Evolutionary conservation across 2,329 filamentous ascomycete genomes (phyloP), one percentile per base, ranked within the genome.

Genomic region (Cryphonectria japonica): DNA sequence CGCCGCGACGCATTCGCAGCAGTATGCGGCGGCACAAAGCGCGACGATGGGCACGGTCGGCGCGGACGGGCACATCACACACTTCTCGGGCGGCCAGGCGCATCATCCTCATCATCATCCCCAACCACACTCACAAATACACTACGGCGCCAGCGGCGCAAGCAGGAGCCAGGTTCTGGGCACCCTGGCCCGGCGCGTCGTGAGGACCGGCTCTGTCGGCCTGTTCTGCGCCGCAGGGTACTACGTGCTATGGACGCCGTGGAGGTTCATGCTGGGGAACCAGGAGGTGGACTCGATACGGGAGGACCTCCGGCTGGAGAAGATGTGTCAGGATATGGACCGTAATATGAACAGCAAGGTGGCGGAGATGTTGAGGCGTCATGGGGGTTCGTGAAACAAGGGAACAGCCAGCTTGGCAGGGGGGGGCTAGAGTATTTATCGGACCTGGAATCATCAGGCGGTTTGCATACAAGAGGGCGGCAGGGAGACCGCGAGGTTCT

Each of bases 291-390:
- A 66, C n/a, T 59, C 66, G 14, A 65, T 72, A 34, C 43, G 70
- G 34, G 54, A 71, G 14, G 71, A 72, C 16, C 16, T 67, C 9
- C 69, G 71, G 43, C 66, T 71, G 26, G 67, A 71, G 62, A n/a
- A 29, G 3, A 60, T 97, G n/a, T 67, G 57, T 7, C 37, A 50
- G 2, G 69, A 72, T n/a, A 72, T 72, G 71, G 71, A 72, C 32
- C 59, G 54, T 43, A 71, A 64, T 37, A 62, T 72, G 71, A 37
- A 67, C 16, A 54, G 34, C 39, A 71, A 65, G 57, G 39, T 32
- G 60, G 61, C 67, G 4, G 65, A 72, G 59, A 39, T 72, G 3
- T 50, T 70, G 3, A 50, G 63, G 54, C 37, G 22, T 19, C 54
- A 39, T 39, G 60, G 39, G 9, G 59, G 9, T 2, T 32, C 19